Base-by-base conservation (phyloP, 371 early-diverging fungal genomes). In the Dinochytrium kinnereticum region DNA sequence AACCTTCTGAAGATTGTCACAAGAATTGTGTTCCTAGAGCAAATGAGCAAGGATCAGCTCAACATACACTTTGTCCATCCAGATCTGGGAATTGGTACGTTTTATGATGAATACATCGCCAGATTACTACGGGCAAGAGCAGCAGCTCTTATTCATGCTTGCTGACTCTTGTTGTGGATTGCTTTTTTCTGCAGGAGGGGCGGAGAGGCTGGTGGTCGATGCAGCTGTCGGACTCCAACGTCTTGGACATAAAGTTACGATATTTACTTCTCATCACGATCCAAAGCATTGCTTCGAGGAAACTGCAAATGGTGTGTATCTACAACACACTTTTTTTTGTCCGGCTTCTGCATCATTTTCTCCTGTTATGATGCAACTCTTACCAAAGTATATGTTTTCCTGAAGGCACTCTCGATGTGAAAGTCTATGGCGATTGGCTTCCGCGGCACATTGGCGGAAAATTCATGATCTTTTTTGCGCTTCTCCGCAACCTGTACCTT, bases 121-220 rank as follows among this genome's bases (percentile, higher is more conserved):
- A 50, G 0, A 38, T 28, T 44, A 37, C 30, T 5, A 26, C 30
- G 2, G 19, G 2, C 57, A n/a, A n/a, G n/a, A n/a, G n/a, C n/a
- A n/a, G n/a, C n/a, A n/a, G n/a, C n/a, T n/a, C n/a, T n/a, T 31
- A 30, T 51, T 37, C 28, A 0, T 21, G 40, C 53, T 15, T 30
- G 21, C 13, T 28, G 30, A 1, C 2, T 55, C 57, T 24, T 55
- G 61, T 33, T 61, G 31, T 28, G 30, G 5, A 33, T 24, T 5
- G 2, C 34, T 66, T 38, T 21, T 57, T 3, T 44, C 21, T 28
- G 1, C 0, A 53, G 96, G 97, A 55, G 98, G 98, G 30, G 98
- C 98, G 5, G 98, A 98, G 80, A 86, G 98, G 30, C 85, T 98
- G n/a, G 92, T 97, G 0, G 96, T 97, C 15, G 97, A 98, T 86